Evolutionary conservation across 2,329 filamentous ascomycete genomes (phyloP).

Genomic region (Colletotrichum sublineola): DNA sequence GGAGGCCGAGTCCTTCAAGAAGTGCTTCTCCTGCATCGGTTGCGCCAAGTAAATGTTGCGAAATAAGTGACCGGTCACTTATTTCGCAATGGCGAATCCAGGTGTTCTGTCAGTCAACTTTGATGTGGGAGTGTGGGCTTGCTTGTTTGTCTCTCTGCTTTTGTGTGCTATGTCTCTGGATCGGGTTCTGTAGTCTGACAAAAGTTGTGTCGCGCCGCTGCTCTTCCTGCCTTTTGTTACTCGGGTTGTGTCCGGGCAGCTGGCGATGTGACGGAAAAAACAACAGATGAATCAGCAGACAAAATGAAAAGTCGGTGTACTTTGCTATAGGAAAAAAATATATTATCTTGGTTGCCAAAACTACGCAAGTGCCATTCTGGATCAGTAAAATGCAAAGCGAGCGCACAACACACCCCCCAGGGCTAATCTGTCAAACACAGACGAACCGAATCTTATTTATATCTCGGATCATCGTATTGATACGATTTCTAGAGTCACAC

Average conservation of each 20-base stretch:
- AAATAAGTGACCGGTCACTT: constrained; percentile 32
- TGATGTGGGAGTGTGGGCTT: background rate
- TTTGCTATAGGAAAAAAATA: constrained; percentile 4
- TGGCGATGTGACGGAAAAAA: constrained; percentile 28
- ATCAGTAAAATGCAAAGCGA: background rate
- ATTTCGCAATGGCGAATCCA: constrained; percentile 1
- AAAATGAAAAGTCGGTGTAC: constrained; percentile 28
- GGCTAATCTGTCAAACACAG: accelerated
- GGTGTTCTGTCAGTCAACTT: constrained; percentile 12
- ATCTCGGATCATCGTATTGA: background rate
- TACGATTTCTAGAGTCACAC: background rate
- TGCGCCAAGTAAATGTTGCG: constrained; percentile 43
- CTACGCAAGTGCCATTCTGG: background rate
- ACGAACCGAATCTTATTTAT: no score
- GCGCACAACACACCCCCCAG: background rate
- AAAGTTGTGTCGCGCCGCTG: constrained; percentile 29
- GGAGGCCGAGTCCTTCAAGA: constrained; percentile 53
- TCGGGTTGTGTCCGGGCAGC: background rate
- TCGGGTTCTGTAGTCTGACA: background rate
- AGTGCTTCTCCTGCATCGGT: constrained; percentile 51
- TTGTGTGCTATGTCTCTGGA: background rate
- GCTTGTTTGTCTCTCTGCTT: constrained; percentile 4
- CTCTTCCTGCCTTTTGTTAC: constrained; percentile 3
- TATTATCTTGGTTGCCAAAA: constrained; percentile 26
- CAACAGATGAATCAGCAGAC: constrained; percentile 9